Percentiles rank a stretch among this genome's conserved stretches.
These are phyloP conservation scores for Oemleria cerasiformis DNA, from an alignment of 306 rosid genomes.

Conservation along the genomic window DNA sequence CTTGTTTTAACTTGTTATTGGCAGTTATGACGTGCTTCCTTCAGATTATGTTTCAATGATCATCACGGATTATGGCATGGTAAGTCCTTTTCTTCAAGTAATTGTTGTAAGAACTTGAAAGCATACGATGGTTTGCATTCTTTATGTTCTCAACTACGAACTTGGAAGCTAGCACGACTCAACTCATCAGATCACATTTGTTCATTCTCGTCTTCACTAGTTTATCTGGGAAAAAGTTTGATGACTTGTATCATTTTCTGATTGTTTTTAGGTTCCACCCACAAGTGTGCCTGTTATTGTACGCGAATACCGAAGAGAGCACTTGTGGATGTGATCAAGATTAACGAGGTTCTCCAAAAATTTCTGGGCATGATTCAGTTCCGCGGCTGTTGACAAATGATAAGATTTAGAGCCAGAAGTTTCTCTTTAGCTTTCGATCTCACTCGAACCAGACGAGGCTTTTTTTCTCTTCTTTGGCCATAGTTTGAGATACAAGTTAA, in stretches of 20 bases:
- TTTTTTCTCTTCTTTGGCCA: not conserved
- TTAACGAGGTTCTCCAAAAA: constrained; percentile 23
- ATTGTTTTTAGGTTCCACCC: constrained; percentile 63
- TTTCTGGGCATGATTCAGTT: constrained; percentile 30
- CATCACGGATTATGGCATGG: constrained; percentile 91
- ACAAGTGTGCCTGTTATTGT: constrained; percentile 85
- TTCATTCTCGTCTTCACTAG: not conserved
- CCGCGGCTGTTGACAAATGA: constrained; percentile 24
- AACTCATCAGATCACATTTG: not conserved
- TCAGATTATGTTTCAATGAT: constrained; percentile 79
- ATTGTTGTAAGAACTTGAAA: not conserved
- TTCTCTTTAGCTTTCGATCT: constrained; percentile 30
- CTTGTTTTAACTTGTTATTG: constrained; percentile 8
- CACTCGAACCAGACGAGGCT: not conserved
- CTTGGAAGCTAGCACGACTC: not conserved
- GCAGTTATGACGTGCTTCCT: constrained; percentile 83
- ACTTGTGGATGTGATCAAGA: constrained; percentile 37
- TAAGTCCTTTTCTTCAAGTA: constrained; percentile 23
- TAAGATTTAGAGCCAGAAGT: constrained; percentile 24
- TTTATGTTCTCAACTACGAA: not conserved
- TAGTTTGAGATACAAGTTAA: not conserved
- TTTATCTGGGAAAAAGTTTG: not conserved
- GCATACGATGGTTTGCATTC: not conserved
- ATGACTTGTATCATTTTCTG: not conserved
- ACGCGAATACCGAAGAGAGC: constrained; percentile 68